Base-by-base conservation (phyloP, 2,329 filamentous ascomycete species). In the Spiromastix sp. region DNA sequence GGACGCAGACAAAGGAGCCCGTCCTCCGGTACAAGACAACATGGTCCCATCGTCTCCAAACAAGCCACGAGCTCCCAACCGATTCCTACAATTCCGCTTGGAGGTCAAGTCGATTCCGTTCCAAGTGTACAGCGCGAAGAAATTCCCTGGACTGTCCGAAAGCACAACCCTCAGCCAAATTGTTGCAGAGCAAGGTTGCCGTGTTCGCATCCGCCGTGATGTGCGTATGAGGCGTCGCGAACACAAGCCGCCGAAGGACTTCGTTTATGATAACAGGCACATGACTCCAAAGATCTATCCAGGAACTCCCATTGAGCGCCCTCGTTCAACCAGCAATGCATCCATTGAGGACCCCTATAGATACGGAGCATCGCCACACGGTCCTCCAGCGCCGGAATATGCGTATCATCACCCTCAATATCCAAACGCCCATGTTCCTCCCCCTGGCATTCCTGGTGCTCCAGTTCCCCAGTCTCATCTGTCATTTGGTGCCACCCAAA, bases 171-270 rank as follows among this genome's bases (percentile, higher is more conserved):
- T 96, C 32, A 95, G 87, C 61, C 81, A 87, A 43, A 81, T 85
- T 22, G 86, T 98, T 28, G 87, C 89, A 12, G 89, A 98, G 59
- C 91, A 98, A 61, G 91, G 91, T 39, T 96, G 91, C 59, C 85
- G 89, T 47, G 91, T 98, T 18, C 81, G 91, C 30, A 98, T 98
- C 51, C 77, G 91, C 38, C 83, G 91, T 44, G 91, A 96, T 61
- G 85, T 93, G 5, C 79, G 86, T 39, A 93, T 94, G 83, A 79
- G 86, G 60, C 80, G 85, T 52, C 78, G 85, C 24, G 82, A 85
- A 41, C 72, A 72, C 42, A 87, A 89, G 62, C 63, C 68, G 8
- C 66, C 65, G 32, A 73, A 76, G 45, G 76, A 81, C 15, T 81
- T 79, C 52, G 72, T 74, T 5, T 79, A 74, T 41, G 70, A 74